Evolutionary conservation across 1,284 basidiomycete species (phyloP).

Genomic region (Ganoderma meredithae): DNA sequence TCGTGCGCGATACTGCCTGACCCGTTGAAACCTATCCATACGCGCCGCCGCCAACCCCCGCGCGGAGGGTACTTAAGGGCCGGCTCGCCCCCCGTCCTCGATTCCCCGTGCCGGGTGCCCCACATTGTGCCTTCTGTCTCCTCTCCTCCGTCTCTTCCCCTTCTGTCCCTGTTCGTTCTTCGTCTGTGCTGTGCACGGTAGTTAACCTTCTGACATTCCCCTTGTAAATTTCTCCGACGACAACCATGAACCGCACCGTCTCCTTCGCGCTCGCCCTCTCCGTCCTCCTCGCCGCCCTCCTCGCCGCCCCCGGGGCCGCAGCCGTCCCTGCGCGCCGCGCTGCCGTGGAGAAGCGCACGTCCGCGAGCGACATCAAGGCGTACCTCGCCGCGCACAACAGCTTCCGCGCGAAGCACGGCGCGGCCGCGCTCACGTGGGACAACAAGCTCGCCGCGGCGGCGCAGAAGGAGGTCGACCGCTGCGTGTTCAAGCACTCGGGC

Average conservation of each 20-base stretch:
- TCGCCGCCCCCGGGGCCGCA: conserved; percentile 30
- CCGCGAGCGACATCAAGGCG: conserved; percentile 40
- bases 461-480: conserved; percentile 69
- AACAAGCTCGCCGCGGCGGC: conserved; percentile 60
- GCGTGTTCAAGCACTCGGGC: conserved; percentile 69
- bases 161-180: conserved; percentile 21
- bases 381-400: conserved; percentile 68
- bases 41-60: not conserved
- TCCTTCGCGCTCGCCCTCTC: conserved; percentile 47
- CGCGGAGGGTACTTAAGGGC: conserved; percentile 2
- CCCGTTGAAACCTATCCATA: not conserved
- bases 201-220: conserved; percentile 19
- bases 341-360: conserved; percentile 29
- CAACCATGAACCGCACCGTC: conserved; percentile 51
- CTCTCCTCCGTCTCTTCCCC: conserved; percentile 30
- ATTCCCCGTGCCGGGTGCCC: conserved; percentile 19
- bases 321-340: conserved; percentile 54
- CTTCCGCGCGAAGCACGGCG: conserved; percentile 66
- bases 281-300: conserved; percentile 47
- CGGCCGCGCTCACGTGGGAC: conserved; percentile 63
- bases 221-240: too few relatives aligned
- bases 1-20: conserved; percentile 11
- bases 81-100: conserved; percentile 25
- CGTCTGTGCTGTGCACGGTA: conserved; percentile 33
- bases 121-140: conserved; percentile 12